Evolutionary conservation across 768 basidiomycete genomes (phyloP), one percentile per base, ranked within the genome.

Genomic region (Steccherinum ochraceum): DNA sequence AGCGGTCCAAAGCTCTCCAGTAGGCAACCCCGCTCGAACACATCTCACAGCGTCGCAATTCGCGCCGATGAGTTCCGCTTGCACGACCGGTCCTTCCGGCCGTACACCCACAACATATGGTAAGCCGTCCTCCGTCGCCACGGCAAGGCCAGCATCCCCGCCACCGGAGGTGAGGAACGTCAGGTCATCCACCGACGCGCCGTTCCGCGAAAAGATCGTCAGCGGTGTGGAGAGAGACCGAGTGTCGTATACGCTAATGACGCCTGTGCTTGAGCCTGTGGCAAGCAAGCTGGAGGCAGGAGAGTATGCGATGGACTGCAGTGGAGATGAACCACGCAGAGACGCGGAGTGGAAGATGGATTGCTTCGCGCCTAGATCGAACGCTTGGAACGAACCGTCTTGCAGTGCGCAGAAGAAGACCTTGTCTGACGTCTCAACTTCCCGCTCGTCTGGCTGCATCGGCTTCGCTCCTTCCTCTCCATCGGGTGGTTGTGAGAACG

Each of bases 11-110:
- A 81, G 61, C 3, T 59, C 58, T 12, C 62, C 62, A 25, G 71
- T 68, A 24, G 49, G 49, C 7, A 51, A 46, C 5, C 61, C 59
- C 2, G 68, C 69, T 27, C 67, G 60, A 5, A 82, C 64, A 41
- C 66, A 62, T 35, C 79, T 66, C 24, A 82, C 76, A 5, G 78
- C 71, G 60, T 86, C 83, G 57, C 83, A 83, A 50, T 86, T 80
- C 24, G 70, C 69, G 1, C 83, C 84, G 0, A 78, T 71, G 3
- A 84, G 65, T 57, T 87, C 85, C 12, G 69, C 69, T 12, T 59
- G 54, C 0, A 68, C 63, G 4, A 43, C 40, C 2, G 76, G 73
- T 4, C 74, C 77, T 24, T 71, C 70, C 0, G 73, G 65, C 0
- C 65, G 58, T 2, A 80, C 56, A 35, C 63, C 65, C 0, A 78